Evolutionary conservation across 139 green algal genomes (phyloP), one percentile per base, ranked within the genome.

Genomic region (Picochlorum sp.): DNA sequence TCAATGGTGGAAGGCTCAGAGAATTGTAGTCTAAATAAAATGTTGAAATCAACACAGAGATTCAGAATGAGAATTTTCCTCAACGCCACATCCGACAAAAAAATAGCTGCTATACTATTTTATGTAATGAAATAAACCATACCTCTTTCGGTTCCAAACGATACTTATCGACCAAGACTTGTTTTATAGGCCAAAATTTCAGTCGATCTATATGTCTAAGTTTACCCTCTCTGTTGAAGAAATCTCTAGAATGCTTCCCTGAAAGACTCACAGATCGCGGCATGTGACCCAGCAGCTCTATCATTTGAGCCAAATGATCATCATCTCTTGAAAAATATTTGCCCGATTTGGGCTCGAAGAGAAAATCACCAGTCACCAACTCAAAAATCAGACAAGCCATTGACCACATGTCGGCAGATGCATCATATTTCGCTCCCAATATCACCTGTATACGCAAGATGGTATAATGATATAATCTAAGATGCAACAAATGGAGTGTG

Each of bases 311-410:
- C 20, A 99, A 72, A 73, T 99, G 94, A 76, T 99, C 93, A 72
- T 98, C 94, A 69, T 99, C 94, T 45, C 95, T 83, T 49, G 72
- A 69, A 56, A 57, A 71, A 18, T 63, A 37, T 3, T 45, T 44
- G 8, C 59, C 55, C 3, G 21, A 54, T 21, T 80, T 71, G 3
- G 92, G 92, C 68, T 98, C 92, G 73, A 99, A 99, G 45, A 99
- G 81, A 38, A 96, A 84, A 76, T 99, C 94, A 5, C 94, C 94
- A 2, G 93, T 99, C n/a, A 82, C 77, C 62, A 99, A 83, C 79
- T 99, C 94, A 81, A 98, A 98, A 3, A 97, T 62, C 69, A 97
- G 88, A 79, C 94, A 99, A 0, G 90, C 94, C 47, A 98, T 47
- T 8, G 79, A 92, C 94, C 94, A 99, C 71, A 99, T 92, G 77